Evolutionary conservation across 805 yeast species (phyloP).

Genomic region (Starmera pachycereana): DNA sequence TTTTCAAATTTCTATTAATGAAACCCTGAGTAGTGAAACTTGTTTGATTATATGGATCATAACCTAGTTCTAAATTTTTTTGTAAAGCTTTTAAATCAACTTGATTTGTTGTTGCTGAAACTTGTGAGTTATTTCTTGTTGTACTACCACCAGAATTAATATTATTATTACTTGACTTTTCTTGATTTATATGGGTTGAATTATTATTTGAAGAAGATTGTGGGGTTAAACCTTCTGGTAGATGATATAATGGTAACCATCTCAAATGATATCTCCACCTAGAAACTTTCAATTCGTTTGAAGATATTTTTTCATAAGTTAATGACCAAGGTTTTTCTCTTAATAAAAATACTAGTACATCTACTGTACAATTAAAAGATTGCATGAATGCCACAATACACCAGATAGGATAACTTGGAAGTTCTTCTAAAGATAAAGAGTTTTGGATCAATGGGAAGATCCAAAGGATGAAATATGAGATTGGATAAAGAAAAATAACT

Average conservation of each 20-base stretch:
- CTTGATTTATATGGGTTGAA: too few species aligned
- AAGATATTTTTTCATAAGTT: slow-evolving; percentile 20
- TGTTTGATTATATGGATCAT: too few species aligned
- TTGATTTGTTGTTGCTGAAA: too few species aligned
- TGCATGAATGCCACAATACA: slow-evolving; percentile 66
- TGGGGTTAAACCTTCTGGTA: slow-evolving; percentile 22
- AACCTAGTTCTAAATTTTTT: too few species aligned
- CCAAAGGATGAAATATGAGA: slow-evolving; percentile 77
- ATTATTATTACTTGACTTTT: slow-evolving; percentile 1
- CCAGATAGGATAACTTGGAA: slow-evolving; percentile 53
- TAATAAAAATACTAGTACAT: slow-evolving; percentile 61
- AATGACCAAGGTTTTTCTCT: slow-evolving; percentile 75
- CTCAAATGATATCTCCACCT: slow-evolving; percentile 30
- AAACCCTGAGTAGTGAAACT: background rate
- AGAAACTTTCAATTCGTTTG: slow-evolving; percentile 11
- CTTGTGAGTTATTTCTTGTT: background rate
- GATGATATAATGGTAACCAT: slow-evolving; percentile 33
- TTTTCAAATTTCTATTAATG: background rate
- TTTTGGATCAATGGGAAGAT: slow-evolving; percentile 65
- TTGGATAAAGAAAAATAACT: slow-evolving; percentile 73
- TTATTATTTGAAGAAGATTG: too few species aligned
- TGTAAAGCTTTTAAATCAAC: too few species aligned
- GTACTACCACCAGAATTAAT: background rate
- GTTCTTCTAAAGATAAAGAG: slow-evolving; percentile 38
- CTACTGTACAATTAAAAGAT: slow-evolving; percentile 73